Evolutionary conservation across 768 basidiomycete species (phyloP).

Genomic region (Lactifluus echinatus): DNA sequence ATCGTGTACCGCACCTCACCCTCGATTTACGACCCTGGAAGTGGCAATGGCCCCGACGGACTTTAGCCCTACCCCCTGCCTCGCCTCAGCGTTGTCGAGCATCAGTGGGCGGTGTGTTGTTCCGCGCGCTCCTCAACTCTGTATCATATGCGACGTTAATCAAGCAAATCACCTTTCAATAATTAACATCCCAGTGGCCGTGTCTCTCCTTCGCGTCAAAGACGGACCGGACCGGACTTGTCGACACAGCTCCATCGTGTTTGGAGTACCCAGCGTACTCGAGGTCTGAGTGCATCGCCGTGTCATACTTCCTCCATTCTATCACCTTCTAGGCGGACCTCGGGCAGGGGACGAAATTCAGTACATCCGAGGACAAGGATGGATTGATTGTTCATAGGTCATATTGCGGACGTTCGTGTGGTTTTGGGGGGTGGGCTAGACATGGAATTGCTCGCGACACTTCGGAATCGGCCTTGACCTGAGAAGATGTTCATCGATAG

Average conservation of each 20-base stretch:
- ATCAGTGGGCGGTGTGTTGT: constrained; percentile 5
- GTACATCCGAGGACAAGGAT: constrained; percentile 38
- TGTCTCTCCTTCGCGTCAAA: constrained; percentile 27
- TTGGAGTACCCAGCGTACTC: too few relatives aligned
- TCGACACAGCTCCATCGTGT: constrained; percentile 26
- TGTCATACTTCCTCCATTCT: constrained; percentile 56
- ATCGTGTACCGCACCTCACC: neutral
- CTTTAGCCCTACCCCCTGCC: neutral
- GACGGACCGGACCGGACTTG: constrained; percentile 34
- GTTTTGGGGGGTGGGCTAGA: constrained; percentile 17
- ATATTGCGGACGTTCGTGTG: constrained; percentile 38
- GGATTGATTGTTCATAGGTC: constrained; percentile 45
- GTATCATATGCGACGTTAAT: constrained; percentile 24
- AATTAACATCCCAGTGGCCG: constrained; percentile 28
- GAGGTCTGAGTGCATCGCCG: constrained; percentile 49
- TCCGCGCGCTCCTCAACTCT: constrained; percentile 16
- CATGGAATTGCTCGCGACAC: constrained; percentile 1
- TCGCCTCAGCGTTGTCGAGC: neutral
- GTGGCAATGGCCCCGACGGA: constrained; percentile 4
- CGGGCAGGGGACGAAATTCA: constrained; percentile 42
- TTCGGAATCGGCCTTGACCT: neutral
- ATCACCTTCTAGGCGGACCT: constrained; percentile 50
- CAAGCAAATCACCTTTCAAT: constrained; percentile 25
- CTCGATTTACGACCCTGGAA: neutral
- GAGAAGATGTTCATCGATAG: neutral